These are phyloP conservation scores for Takakia lepidozioides DNA, from an alignment of 225 moss, liverwort and hornwort species.

Conservation along the genomic window DNA sequence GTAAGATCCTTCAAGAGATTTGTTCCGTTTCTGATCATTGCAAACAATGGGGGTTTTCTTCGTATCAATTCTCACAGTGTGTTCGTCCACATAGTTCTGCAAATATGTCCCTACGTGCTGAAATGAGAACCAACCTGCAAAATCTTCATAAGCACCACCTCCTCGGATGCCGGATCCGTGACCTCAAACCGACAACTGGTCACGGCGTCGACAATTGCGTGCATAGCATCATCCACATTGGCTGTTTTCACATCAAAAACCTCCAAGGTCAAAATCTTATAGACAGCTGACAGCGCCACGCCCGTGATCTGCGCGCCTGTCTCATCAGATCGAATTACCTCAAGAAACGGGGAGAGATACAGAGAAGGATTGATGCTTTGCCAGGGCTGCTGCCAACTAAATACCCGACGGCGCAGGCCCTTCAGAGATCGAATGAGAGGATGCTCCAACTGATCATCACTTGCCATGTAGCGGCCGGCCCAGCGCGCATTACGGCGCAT, in stretches of 20 bases:
- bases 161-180: conserved; percentile 96
- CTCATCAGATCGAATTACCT: conserved; percentile 96
- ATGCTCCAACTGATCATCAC: conserved; percentile 96
- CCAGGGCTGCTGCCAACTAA: conserved; percentile 89
- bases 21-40: too few species aligned
- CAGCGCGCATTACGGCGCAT: conserved; percentile 99
- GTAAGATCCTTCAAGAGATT: too few species aligned
- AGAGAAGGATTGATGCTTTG: conserved; percentile 73
- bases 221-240: conserved; percentile 85
- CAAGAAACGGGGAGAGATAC: conserved; percentile 87
- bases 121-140: conserved; percentile 61
- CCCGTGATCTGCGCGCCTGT: conserved; percentile 99
- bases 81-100: too few species aligned
- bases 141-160: conserved; percentile 98
- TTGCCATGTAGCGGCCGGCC: conserved; percentile 87
- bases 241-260: conserved; percentile 73
- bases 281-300: conserved; percentile 87
- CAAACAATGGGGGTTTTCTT: too few species aligned
- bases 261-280: conserved; percentile 85
- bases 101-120: too few species aligned
- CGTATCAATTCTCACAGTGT: too few species aligned
- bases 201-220: conserved; percentile 93
- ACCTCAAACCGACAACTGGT: conserved; percentile 99
- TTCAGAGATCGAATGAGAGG: conserved; percentile 89
- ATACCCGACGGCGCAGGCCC: conserved; percentile 80